Evolutionary conservation across 2,329 filamentous ascomycete species (phyloP).

Genomic region (Apiospora arundinis): DNA sequence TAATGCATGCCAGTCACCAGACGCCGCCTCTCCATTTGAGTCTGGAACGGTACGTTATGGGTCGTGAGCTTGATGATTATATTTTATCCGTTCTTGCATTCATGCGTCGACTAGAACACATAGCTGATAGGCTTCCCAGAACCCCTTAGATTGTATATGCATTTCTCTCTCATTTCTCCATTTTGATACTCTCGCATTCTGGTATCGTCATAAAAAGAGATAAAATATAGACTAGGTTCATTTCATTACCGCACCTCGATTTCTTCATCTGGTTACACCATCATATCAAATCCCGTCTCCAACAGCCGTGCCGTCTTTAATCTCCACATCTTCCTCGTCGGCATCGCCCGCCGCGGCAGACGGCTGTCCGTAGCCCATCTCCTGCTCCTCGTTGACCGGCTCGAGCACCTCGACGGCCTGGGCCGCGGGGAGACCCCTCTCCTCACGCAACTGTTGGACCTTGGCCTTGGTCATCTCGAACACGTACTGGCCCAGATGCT

Average conservation of each 20-base stretch:
- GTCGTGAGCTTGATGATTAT: background rate
- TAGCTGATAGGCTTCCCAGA: background rate
- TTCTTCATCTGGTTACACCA: background rate
- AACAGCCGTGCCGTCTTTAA: background rate
- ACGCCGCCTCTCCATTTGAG: too few relatives aligned
- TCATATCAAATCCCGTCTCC: slow-evolving; percentile 1
- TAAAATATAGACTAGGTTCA: background rate
- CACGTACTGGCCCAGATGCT: slow-evolving; percentile 95
- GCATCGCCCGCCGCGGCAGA: background rate
- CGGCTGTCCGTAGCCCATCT: slow-evolving; percentile 34
- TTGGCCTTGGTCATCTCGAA: slow-evolving; percentile 87
- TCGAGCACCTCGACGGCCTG: slow-evolving; percentile 31
- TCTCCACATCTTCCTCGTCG: background rate
- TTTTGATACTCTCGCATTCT: background rate
- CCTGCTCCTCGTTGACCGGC: slow-evolving; percentile 40
- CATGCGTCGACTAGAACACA: background rate
- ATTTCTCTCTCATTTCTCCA: background rate
- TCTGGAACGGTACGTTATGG: too few relatives aligned
- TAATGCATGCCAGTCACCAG: too few relatives aligned
- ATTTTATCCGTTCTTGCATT: background rate
- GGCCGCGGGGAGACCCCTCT: slow-evolving; percentile 39
- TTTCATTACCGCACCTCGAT: background rate
- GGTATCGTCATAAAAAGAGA: background rate
- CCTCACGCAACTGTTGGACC: slow-evolving; percentile 55
- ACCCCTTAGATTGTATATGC: background rate